Percentiles rank a stretch among this genome's conserved stretches.
Conservation (phyloP, 345 rosid genomes). For the Physaria fendleri region DNA sequence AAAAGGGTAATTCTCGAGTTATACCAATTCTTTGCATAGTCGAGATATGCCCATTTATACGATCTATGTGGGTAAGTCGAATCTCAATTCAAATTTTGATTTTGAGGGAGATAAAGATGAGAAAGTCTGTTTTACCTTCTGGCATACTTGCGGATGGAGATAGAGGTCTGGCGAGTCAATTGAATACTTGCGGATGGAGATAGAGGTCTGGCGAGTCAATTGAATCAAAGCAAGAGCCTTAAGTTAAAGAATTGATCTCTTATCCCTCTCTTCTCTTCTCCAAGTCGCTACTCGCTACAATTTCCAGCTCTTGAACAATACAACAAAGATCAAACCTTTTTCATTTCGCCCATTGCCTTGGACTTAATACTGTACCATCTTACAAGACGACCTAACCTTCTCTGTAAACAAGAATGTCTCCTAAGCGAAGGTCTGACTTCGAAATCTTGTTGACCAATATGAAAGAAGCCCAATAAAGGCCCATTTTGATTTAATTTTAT, state of each 20-base stretch:
- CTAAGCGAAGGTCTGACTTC: not conserved
- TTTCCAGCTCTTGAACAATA: slow-evolving; percentile 7
- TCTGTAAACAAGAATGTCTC: not conserved
- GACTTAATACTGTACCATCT: slow-evolving; percentile 7
- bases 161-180: slow-evolving; percentile 22
- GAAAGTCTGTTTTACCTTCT: slow-evolving; percentile 44
- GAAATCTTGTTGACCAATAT: not conserved
- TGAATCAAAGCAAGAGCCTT: slow-evolving; percentile 14
- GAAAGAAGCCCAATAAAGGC: not conserved
- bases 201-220: slow-evolving; percentile 22
- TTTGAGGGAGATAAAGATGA: slow-evolving; percentile 3
- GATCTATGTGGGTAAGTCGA: slow-evolving; percentile 15
- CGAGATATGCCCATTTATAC: not conserved
- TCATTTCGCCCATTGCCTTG: slow-evolving; percentile 19
- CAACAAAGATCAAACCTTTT: slow-evolving; percentile 4
- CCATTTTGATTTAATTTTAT: no score
- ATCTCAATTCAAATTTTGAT: slow-evolving; percentile 8
- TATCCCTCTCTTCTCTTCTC: slow-evolving; percentile 16
- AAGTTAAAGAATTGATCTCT: slow-evolving; percentile 10
- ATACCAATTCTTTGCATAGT: not conserved
- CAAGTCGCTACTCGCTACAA: slow-evolving; percentile 20
- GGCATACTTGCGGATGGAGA: slow-evolving; percentile 49
- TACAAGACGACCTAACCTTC: slow-evolving; percentile 17
- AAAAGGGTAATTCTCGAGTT: slow-evolving; percentile 6
- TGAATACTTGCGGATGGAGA: slow-evolving; percentile 27